Base-by-base conservation (phyloP, 495 filamentous ascomycete species). In the Parathielavia appendiculata region DNA sequence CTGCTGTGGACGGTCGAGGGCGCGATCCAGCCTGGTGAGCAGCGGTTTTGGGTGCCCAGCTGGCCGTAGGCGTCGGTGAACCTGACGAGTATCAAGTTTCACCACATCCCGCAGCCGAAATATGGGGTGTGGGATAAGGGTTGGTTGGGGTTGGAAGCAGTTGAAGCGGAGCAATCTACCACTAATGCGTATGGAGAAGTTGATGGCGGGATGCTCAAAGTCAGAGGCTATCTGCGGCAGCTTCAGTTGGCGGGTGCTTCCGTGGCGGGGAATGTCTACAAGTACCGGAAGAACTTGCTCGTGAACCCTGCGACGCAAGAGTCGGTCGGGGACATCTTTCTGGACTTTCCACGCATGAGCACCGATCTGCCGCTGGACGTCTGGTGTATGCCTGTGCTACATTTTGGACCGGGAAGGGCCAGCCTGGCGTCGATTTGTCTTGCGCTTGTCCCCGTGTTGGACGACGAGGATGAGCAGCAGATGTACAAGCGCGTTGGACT, bases 61-160 rank as follows among this genome's bases (percentile, higher is more conserved):
- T 51, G 48, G 48, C 38, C 48, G n/a, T 51, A 32, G 48, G 48
- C 48, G 30, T 51, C 48, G n/a, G 17, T 51, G 2, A 51, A 51
- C 48, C 22, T 51, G 48, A 51, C 48, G 32, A 51, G 48, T 32
- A 51, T 51, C 48, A 51, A 51, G 32, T 51, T 51, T 34, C 32
- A 38, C 32, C 4, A 51, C 16, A 36, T 51, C 4, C 48, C 48
- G 3, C 5, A 34, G 5, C 46, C 23, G 10, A 20, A 49, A 26
- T 49, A 49, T 26, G 23, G 8, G 14, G 6, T 7, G 32, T 51
- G 48, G 48, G 13, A 13, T 4, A 35, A 20, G 48, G 48, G 38
- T 4, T 51, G 48, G 48, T 51, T 36, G 4, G 48, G 20, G 22
- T n/a, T 51, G 3, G 32, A 36, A 9, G 48, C 35, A 4, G 11